Percentiles rank a stretch among this genome's conserved stretches.
phyloP scores from a whole-genome alignment of 78 protist species.

The Isochrysis galbana region DNA sequence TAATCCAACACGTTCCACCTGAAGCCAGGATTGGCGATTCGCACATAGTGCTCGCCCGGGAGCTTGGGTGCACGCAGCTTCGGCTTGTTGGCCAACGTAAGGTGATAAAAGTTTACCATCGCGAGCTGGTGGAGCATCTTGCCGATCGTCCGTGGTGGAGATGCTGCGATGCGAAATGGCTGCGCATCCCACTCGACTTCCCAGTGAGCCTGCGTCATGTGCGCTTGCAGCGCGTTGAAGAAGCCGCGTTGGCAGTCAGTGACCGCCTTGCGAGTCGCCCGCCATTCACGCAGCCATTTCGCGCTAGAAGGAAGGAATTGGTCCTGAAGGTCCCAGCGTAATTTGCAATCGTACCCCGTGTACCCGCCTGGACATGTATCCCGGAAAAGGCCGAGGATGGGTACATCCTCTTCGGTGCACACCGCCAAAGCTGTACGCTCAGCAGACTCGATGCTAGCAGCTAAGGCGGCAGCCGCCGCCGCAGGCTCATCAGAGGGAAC shows the following conservation, averaged over 20 bases:
- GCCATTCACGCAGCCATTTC: neutral
- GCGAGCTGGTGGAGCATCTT: constrained; percentile 1
- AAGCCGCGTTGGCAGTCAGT: neutral
- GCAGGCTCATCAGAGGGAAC: no score
- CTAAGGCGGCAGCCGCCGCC: no score
- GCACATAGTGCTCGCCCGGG: neutral
- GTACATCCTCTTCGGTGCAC: neutral
- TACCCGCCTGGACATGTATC: neutral
- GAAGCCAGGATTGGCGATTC: neutral
- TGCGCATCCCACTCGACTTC: neutral
- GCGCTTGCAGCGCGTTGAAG: neutral
- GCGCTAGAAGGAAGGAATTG: neutral
- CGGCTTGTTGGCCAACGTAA: neutral
- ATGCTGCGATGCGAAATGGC: neutral
- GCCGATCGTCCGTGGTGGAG: neutral
- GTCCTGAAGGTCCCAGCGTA: neutral
- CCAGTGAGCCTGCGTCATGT: neutral
- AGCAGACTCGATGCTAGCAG: neutral
- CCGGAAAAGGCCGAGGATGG: neutral
- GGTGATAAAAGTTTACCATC: neutral
- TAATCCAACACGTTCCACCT: neutral
- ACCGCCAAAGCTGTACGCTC: no score
- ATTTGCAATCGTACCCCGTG: neutral
- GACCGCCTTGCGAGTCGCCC: neutral
- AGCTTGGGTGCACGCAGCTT: neutral